A percentile compares a stretch with the other conserved stretches of the same genome.
Conservation (phyloP, 306 rosid species). For the Pterocarpus macrocarpus region DNA sequence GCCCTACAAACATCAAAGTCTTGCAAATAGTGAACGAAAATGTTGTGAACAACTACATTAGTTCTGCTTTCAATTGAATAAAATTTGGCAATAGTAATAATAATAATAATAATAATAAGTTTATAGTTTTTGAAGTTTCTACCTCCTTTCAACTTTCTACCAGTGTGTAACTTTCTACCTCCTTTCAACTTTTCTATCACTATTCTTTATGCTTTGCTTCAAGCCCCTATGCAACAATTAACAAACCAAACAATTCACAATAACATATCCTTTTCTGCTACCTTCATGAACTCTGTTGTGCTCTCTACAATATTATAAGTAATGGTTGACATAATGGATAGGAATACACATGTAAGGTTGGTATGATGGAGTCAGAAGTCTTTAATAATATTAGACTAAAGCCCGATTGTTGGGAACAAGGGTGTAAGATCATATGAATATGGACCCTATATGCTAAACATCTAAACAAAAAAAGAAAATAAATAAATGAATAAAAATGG, state of each 20-base stretch:
- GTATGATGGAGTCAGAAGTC: background rate
- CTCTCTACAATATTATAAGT: conserved; percentile 4
- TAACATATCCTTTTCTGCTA: background rate
- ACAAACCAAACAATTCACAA: background rate
- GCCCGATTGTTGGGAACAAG: conserved; percentile 38
- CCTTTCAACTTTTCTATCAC: background rate
- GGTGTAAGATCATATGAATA: conserved; percentile 39
- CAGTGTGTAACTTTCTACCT: too few relatives aligned
- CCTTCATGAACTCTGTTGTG: conserved; percentile 16
- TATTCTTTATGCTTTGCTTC: background rate
- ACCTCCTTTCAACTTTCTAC: background rate
- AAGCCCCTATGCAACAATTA: background rate
- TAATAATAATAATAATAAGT: too few relatives aligned
- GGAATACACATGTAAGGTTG: conserved; percentile 53
- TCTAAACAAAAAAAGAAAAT: background rate
- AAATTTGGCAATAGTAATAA: background rate
- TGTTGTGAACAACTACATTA: conserved; percentile 68
- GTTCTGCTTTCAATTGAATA: conserved; percentile 67
- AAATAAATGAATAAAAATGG: background rate
- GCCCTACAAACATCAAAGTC: conserved; percentile 59
- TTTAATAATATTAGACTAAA: conserved; percentile 6
- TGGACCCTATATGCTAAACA: conserved; percentile 21
- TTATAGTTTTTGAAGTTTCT: background rate
- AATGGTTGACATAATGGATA: conserved; percentile 34
- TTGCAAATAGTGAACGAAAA: conserved; percentile 71